Percentiles rank a stretch among this genome's conserved stretches.
Evolutionary conservation across 2,329 filamentous ascomycete species (phyloP).

Genomic region (Phoma herbarum): DNA sequence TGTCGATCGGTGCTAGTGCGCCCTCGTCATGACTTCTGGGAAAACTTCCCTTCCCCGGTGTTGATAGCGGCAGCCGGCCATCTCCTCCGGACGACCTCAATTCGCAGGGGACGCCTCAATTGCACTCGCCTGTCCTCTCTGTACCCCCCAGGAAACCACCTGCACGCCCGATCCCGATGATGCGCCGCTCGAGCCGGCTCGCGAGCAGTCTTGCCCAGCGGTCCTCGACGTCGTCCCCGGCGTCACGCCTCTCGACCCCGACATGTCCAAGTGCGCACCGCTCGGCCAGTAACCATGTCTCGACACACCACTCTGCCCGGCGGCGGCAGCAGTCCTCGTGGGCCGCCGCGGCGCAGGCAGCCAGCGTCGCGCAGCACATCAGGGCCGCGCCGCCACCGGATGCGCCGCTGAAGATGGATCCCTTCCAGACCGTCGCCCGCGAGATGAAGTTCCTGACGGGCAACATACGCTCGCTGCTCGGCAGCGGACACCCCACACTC

Average conservation of each 20-base stretch:
- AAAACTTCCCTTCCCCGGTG: conserved; percentile 32
- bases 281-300: conserved; percentile 26
- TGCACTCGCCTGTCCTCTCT: conserved; percentile 24
- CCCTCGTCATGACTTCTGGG: conserved; percentile 43
- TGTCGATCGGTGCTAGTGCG: conserved; percentile 15
- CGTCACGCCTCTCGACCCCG: conserved; percentile 29
- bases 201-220: conserved; percentile 42
- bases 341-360: conserved; percentile 67
- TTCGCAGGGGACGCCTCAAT: conserved; percentile 34
- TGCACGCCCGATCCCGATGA: conserved; percentile 33
- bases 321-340: conserved; percentile 70
- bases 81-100: conserved; percentile 11
- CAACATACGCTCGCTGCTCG: conserved; percentile 91
- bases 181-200: conserved; percentile 49
- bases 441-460: conserved; percentile 96
- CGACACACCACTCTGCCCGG: conserved; percentile 48
- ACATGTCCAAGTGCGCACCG: conserved; percentile 42
- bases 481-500: conserved; percentile 91
- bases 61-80: conserved; percentile 23
- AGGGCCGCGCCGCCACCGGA: conserved; percentile 69
- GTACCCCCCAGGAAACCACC: not conserved
- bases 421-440: conserved; percentile 87
- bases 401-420: conserved; percentile 80
- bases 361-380: conserved; percentile 72
- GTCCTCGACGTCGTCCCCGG: conserved; percentile 12